A percentile compares a stretch with the other conserved stretches of the same genome.
Evolutionary conservation across 2,329 filamentous ascomycete species (phyloP).

Genomic region (Harringtonia aguacate): DNA sequence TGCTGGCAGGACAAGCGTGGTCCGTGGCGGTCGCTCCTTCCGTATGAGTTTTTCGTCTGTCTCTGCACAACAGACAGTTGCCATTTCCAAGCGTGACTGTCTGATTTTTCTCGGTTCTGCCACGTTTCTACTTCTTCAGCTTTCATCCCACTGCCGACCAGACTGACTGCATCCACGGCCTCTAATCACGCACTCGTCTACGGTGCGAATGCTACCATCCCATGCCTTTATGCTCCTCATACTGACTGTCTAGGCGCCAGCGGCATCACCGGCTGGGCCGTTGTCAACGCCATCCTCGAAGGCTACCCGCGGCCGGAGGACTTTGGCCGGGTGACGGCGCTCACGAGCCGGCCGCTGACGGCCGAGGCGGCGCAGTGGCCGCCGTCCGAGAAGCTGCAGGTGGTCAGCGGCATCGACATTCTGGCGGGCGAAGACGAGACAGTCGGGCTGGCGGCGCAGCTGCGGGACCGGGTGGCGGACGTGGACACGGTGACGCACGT

Average conservation of each 20-base stretch:
- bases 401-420: conserved; percentile 24
- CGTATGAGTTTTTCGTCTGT: too few relatives aligned
- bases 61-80: too few relatives aligned
- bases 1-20: too few relatives aligned
- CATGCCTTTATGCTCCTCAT: too few relatives aligned
- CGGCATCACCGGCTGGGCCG: conserved; percentile 38
- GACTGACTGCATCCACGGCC: background rate
- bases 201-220: conserved; percentile 8
- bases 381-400: conserved; percentile 18
- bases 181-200: conserved; percentile 13
- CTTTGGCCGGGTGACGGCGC: conserved; percentile 32
- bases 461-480: conserved; percentile 22
- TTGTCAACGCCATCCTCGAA: conserved; percentile 34
- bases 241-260: conserved; percentile 24
- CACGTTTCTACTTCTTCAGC: too few relatives aligned
- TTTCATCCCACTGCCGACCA: too few relatives aligned
- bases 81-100: too few relatives aligned
- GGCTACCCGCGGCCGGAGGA: conserved; percentile 31
- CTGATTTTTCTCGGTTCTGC: too few relatives aligned
- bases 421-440: conserved; percentile 17
- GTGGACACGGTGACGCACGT: conserved; percentile 29
- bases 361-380: conserved; percentile 19
- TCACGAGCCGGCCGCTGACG: conserved; percentile 31
- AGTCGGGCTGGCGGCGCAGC: conserved; percentile 18
- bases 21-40: too few relatives aligned